Base-by-base conservation (phyloP, 225 moss, liverwort and hornwort species). In the Polytrichum commune region DNA sequence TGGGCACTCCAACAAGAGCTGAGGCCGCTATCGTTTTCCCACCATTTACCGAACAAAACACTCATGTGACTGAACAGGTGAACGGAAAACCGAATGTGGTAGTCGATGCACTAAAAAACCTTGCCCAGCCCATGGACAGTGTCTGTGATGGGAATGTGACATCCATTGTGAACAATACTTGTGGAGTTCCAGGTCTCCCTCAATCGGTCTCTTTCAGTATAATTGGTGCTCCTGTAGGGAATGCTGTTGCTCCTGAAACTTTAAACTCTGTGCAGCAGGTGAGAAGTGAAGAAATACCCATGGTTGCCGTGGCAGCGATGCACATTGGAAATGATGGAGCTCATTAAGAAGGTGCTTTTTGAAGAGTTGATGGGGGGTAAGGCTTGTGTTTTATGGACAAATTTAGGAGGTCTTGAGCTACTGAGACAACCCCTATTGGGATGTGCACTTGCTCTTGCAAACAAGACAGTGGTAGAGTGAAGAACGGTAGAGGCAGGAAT, bases 121-220 rank as follows among this genome's bases (percentile, higher is more conserved):
- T 35, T 23, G 33, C 74, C 26, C 77, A 79, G 69, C 72, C 74
- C 10, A 79, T 74, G 69, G 66, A 27, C 8, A 53, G 53, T 60
- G 66, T 66, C 77, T 63, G 54, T 18, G 55, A 28, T 65, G 70
- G 33, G 7, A 29, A 24, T 18, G n/a, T 23, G 18, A 70, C 30
- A 10, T 38, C 38, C 46, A 46, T 46, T 13, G 13, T 13, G 16
- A 16, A 46, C 8, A 46, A 16, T 32, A 7, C 32, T 8, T 32
- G 7, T 32, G 32, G 32, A 7, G 32, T 8, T 32, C 32, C 32
- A 8, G 32, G 32, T 32, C 32, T 7, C 7, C 32, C 32, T 46
- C 46, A 46, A 46, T 46, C 0, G 16, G 46, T 46, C 16, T 46
- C 46, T 4, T 13, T 46, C 46, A 13, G 35, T 35, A 8, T 35